A percentile compares a stretch with the other conserved stretches of the same genome.
Evolutionary conservation across 2,329 filamentous ascomycete genomes (phyloP).

Genomic region (Mollisiaceae sp.): DNA sequence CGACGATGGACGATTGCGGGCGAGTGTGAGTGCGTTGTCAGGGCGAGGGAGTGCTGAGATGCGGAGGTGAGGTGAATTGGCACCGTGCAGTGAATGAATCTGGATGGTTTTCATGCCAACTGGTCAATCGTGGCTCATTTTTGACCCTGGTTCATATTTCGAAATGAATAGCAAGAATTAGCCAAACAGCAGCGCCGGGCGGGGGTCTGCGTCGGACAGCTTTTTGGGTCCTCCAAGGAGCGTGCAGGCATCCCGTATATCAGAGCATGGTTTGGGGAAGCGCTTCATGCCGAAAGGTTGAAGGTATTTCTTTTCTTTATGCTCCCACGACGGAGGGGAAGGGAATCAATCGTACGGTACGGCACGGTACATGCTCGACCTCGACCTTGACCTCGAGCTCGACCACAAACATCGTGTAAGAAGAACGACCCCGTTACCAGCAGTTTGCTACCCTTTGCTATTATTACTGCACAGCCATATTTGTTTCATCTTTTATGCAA

Average conservation of each 20-base stretch:
- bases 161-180: neutral
- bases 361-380: neutral
- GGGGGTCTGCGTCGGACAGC: neutral
- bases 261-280: slow-evolving; percentile 26
- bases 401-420: slow-evolving; percentile 7
- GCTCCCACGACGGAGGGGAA: neutral
- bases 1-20: neutral
- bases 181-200: neutral
- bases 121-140: neutral
- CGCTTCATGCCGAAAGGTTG: slow-evolving; percentile 22
- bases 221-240: neutral
- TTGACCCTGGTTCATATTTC: neutral
- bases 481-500: slow-evolving; percentile 20
- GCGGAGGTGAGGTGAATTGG: neutral
- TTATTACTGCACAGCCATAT: slow-evolving; percentile 15
- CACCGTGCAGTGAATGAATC: neutral
- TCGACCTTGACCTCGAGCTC: slow-evolving; percentile 2
- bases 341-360: neutral
- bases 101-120: neutral
- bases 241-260: slow-evolving; percentile 8
- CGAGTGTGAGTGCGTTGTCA: slow-evolving; percentile 5
- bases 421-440: slow-evolving; percentile 1
- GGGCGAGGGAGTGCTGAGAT: neutral
- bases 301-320: slow-evolving; percentile 3
- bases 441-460: slow-evolving; percentile 2